A percentile compares a stretch with the other conserved stretches of the same genome.
Conservation (phyloP, 768 basidiomycete genomes). For the Mycena amicta region DNA sequence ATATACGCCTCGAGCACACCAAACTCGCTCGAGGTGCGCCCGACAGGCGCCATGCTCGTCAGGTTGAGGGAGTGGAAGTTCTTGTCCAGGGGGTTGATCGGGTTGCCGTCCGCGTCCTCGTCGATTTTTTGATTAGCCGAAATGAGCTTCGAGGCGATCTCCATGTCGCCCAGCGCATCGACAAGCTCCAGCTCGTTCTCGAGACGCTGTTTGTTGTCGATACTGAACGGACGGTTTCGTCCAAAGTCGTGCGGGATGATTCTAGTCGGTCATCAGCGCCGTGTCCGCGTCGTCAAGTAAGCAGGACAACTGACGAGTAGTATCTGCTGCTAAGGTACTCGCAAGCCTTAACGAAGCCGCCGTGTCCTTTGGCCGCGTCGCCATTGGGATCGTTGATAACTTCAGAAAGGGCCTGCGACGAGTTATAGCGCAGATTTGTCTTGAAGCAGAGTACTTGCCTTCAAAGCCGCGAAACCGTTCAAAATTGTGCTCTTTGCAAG, state of each 20-base stretch:
- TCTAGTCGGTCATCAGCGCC: conserved; percentile 28
- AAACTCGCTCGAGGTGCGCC: conserved; percentile 46
- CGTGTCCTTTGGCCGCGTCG: conserved; percentile 38
- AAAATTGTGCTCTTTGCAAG: conserved; percentile 62
- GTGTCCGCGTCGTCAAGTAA: background rate
- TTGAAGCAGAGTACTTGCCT: conserved; percentile 43
- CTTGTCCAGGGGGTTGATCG: conserved; percentile 58
- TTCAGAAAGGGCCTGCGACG: conserved; percentile 51
- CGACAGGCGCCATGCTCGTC: conserved; percentile 52
- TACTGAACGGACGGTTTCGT: conserved; percentile 46
- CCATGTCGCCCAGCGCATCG: conserved; percentile 68
- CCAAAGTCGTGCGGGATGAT: conserved; percentile 69
- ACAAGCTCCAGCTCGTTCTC: conserved; percentile 57
- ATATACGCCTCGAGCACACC: conserved; percentile 48
- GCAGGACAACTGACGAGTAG: conserved; percentile 49
- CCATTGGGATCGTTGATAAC: conserved; percentile 50
- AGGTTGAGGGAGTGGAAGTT: conserved; percentile 57
- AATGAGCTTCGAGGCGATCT: conserved; percentile 62
- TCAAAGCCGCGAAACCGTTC: conserved; percentile 59
- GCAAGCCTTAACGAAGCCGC: conserved; percentile 42
- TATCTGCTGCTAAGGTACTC: conserved; percentile 52
- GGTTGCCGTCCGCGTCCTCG: conserved; percentile 46
- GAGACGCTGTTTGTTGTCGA: conserved; percentile 38
- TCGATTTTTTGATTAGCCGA: conserved; percentile 30
- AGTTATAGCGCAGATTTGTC: too few species aligned